These are phyloP conservation scores for Termitomyces sp. DNA, from an alignment of 1,284 basidiomycete genomes.

Conservation along the genomic window DNA sequence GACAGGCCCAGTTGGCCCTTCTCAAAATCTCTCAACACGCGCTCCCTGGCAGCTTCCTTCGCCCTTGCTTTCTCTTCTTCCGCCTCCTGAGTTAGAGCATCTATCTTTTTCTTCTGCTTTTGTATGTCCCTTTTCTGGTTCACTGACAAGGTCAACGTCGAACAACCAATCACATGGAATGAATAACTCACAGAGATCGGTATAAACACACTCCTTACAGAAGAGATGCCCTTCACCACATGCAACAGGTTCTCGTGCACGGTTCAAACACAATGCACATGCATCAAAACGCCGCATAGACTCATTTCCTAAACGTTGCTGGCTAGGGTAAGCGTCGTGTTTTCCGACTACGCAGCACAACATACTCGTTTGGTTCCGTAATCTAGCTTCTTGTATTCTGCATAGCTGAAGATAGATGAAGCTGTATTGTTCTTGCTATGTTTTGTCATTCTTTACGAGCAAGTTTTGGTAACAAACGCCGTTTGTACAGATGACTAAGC, in stretches of 20 bases:
- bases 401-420: constrained; percentile 81
- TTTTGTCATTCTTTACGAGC: constrained; percentile 69
- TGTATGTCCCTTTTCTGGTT: constrained; percentile 90
- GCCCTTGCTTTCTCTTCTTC: constrained; percentile 67
- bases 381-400: constrained; percentile 77
- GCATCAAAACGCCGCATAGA: constrained; percentile 87
- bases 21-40: constrained; percentile 85
- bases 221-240: constrained; percentile 85
- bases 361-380: constrained; percentile 75
- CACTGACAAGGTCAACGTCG: constrained; percentile 40
- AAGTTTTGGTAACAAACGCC: no score
- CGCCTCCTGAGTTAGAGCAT: constrained; percentile 67
- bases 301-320: constrained; percentile 86
- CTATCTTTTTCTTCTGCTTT: constrained; percentile 72
- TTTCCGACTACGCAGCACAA: constrained; percentile 12
- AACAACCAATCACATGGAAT: neutral
- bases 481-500: constrained; percentile 1
- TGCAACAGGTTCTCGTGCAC: constrained; percentile 73
- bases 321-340: neutral
- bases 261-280: constrained; percentile 80
- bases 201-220: constrained; percentile 85
- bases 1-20: constrained; percentile 69
- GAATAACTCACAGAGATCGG: constrained; percentile 59
- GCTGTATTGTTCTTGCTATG: constrained; percentile 88
- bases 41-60: constrained; percentile 70